Conservation (phyloP, 371 early-diverging fungal genomes). For the Mortierella sp. region DNA sequence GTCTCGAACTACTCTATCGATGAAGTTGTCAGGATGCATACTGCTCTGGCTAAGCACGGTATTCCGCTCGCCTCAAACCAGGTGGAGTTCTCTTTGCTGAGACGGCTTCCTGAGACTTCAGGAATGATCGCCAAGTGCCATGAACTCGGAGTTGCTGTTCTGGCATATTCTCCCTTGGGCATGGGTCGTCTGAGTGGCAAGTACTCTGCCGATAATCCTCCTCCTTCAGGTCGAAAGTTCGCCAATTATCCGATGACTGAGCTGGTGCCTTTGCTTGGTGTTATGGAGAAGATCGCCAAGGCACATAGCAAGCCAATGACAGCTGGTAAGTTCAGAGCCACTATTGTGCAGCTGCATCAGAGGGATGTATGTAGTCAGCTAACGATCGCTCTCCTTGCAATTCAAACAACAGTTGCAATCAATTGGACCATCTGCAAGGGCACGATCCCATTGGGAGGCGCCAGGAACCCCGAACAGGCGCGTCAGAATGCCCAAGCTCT, state of each 20-base stretch:
- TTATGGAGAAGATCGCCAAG: conserved; percentile 48
- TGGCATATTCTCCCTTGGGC: conserved; percentile 65
- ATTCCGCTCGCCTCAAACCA: conserved; percentile 67
- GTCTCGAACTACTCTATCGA: conserved; percentile 72
- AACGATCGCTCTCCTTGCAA: neutral
- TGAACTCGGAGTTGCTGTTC: conserved; percentile 67
- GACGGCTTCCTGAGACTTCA: conserved; percentile 61
- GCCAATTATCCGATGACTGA: conserved; percentile 46
- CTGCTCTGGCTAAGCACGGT: conserved; percentile 59
- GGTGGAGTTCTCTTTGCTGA: conserved; percentile 60
- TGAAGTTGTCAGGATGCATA: conserved; percentile 62
- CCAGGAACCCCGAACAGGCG: conserved; percentile 62
- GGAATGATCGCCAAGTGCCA: conserved; percentile 64
- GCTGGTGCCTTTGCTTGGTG: conserved; percentile 34
- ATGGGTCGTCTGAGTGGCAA: conserved; percentile 67
- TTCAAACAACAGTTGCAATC: conserved; percentile 26
- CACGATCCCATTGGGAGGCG: conserved; percentile 66
- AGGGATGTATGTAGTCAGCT: no score
- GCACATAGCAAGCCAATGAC: conserved; percentile 59
- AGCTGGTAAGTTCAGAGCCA: conserved; percentile 38
- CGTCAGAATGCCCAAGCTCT: conserved; percentile 60
- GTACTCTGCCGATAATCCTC: conserved; percentile 58
- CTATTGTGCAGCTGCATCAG: neutral
- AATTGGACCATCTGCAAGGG: conserved; percentile 55
- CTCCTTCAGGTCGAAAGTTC: conserved; percentile 35